phyloP scores from a whole-genome alignment of 306 rosid species.

The Dicorynia guianensis region DNA sequence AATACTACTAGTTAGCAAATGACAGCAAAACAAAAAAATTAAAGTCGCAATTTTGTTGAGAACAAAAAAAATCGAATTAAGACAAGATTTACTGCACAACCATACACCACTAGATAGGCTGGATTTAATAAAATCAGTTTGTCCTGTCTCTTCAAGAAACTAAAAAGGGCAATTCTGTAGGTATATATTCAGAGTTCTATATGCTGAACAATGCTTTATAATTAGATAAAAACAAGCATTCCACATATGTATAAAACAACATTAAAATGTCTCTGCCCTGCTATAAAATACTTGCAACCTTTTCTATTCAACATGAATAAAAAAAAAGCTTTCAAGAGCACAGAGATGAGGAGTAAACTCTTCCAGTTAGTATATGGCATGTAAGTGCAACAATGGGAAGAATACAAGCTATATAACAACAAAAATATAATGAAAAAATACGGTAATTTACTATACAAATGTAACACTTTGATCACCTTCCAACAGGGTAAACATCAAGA shows the following conservation, averaged over 20 bases:
- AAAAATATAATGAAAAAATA: conserved; percentile 10
- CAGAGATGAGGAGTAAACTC: conserved; percentile 31
- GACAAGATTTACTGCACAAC: conserved; percentile 5
- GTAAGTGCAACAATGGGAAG: conserved; percentile 32
- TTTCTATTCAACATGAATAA: background rate
- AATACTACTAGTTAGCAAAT: conserved; percentile 32
- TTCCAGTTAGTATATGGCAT: conserved; percentile 12
- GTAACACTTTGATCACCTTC: conserved; percentile 66
- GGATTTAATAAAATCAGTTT: conserved; percentile 21
- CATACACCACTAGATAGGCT: background rate
- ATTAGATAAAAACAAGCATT: conserved; percentile 29
- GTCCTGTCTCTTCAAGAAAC: conserved; percentile 30
- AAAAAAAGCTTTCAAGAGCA: background rate
- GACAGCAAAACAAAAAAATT: background rate
- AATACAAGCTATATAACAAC: conserved; percentile 14
- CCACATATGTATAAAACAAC: conserved; percentile 29
- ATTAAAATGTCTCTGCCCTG: conserved; percentile 19
- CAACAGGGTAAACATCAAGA: conserved; percentile 87
- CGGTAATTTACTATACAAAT: conserved; percentile 24
- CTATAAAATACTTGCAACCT: conserved; percentile 5
- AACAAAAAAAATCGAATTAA: conserved; percentile 26
- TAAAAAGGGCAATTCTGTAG: conserved; percentile 25
- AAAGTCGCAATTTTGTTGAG: conserved; percentile 19
- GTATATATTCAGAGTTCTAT: conserved; percentile 31
- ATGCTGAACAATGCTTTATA: conserved; percentile 4